A percentile compares a stretch with the other conserved stretches of the same genome.
These are phyloP conservation scores for Penstemon barbatus DNA, from an alignment of 257 asterid genomes.

Conservation along the genomic window DNA sequence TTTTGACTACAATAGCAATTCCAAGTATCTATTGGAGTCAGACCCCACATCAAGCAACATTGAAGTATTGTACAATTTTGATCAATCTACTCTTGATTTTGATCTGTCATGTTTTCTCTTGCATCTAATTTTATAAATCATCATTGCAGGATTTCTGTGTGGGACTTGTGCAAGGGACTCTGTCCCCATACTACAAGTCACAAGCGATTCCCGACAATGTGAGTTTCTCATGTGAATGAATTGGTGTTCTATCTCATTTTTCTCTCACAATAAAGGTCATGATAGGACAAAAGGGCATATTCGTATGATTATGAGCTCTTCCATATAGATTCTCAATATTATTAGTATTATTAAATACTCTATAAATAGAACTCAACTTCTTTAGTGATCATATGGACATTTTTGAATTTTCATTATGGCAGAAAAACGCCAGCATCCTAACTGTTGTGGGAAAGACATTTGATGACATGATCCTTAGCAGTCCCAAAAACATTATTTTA, in stretches of 20 bases:
- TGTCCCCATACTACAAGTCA: slow-evolving; percentile 75
- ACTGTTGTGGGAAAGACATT: slow-evolving; percentile 85
- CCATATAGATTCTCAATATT: background rate
- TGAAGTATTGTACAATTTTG: slow-evolving; percentile 43
- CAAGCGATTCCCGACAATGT: slow-evolving; percentile 77
- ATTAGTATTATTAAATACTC: too few relatives aligned
- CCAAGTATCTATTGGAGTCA: slow-evolving; percentile 68
- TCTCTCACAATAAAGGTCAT: background rate
- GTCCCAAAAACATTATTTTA: slow-evolving; percentile 57
- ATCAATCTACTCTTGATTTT: slow-evolving; percentile 25
- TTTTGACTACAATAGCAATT: slow-evolving; percentile 61
- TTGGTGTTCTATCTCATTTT: background rate
- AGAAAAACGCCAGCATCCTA: slow-evolving; percentile 65
- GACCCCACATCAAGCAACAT: slow-evolving; percentile 59
- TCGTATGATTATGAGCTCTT: background rate
- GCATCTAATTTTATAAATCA: slow-evolving; percentile 19
- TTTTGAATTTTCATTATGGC: slow-evolving; percentile 33
- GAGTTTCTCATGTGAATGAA: slow-evolving; percentile 39
- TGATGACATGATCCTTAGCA: slow-evolving; percentile 67
- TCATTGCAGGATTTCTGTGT: slow-evolving; percentile 71
- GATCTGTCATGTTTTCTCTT: slow-evolving; percentile 14
- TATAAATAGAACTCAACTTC: too few relatives aligned
- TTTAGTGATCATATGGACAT: background rate
- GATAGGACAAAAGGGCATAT: background rate
- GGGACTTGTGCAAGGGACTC: slow-evolving; percentile 53